Conservation (phyloP, 1,284 basidiomycete genomes). For the Neolentinus lepideus region DNA sequence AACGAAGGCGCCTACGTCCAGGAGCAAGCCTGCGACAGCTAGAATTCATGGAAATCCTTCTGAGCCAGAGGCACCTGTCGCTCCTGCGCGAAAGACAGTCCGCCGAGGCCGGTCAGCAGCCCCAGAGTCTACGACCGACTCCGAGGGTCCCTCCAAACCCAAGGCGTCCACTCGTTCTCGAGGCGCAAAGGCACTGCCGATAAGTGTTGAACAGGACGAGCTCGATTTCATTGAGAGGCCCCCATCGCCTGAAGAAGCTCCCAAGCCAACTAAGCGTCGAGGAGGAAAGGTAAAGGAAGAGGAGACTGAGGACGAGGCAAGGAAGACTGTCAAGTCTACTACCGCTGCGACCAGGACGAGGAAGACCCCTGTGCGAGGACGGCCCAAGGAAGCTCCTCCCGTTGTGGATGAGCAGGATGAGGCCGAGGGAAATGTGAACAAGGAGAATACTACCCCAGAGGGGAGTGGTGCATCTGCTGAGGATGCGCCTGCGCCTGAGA, state of each 20-base stretch:
- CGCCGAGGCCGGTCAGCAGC: not conserved
- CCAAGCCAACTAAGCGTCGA: not conserved
- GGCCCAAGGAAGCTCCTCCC: not conserved
- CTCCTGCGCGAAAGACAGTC: not conserved
- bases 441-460: not conserved
- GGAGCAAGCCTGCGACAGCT: not conserved
- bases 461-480: not conserved
- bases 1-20: not conserved
- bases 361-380: not conserved
- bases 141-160: not conserved
- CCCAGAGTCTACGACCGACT: not conserved
- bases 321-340: not conserved
- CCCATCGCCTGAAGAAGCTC: not conserved
- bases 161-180: not conserved
- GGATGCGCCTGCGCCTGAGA: not conserved
- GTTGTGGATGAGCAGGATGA: not conserved
- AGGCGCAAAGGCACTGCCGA: not conserved
- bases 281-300: not conserved
- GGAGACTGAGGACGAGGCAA: not conserved
- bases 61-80: not conserved
- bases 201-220: not conserved
- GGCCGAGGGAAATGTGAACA: not conserved
- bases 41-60: not conserved
- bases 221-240: not conserved
- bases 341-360: not conserved